Evolutionary conservation across 2,329 filamentous ascomycete species (phyloP).

Genomic region (Pestalotiopsis sp.): DNA sequence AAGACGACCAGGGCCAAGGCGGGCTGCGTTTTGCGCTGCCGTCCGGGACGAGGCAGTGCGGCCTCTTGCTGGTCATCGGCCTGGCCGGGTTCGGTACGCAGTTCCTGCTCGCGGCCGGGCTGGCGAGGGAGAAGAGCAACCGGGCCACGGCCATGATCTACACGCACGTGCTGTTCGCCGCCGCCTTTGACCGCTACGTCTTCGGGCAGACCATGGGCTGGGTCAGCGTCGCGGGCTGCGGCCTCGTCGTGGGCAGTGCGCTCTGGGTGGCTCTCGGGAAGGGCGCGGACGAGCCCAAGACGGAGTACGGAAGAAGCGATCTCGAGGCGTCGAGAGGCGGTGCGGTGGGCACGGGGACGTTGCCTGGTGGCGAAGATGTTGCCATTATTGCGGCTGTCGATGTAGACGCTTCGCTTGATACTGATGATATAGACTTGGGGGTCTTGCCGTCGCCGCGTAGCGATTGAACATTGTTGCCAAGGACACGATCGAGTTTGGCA

Average conservation of each 20-base stretch:
- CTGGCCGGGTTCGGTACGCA: constrained; percentile 80
- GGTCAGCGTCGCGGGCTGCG: constrained; percentile 50
- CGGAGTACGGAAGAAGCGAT: constrained; percentile 27
- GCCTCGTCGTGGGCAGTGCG: constrained; percentile 53
- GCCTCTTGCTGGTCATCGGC: constrained; percentile 67
- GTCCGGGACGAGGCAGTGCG: constrained; percentile 56
- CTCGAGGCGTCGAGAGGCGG: constrained; percentile 31
- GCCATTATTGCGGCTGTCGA: constrained; percentile 37
- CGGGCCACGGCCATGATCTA: constrained; percentile 59
- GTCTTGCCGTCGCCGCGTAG: neutral
- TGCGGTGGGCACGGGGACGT: constrained; percentile 5
- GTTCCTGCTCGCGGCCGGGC: constrained; percentile 76
- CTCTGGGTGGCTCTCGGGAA: constrained; percentile 50
- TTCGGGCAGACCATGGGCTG: constrained; percentile 52
- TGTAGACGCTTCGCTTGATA: constrained; percentile 21
- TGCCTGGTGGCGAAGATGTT: constrained; percentile 14
- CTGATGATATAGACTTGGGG: constrained; percentile 20
- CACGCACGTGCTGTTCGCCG: constrained; percentile 58
- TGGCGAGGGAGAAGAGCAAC: constrained; percentile 69
- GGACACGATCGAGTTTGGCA: neutral
- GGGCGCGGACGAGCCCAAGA: constrained; percentile 23
- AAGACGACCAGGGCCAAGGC: constrained; percentile 45
- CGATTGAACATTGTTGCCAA: neutral
- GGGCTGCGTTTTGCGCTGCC: constrained; percentile 44
- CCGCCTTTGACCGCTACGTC: constrained; percentile 50